Evolutionary conservation across 1,284 basidiomycete genomes (phyloP), one percentile per base, ranked within the genome.

Genomic region (Ganoderma lucidum): DNA sequence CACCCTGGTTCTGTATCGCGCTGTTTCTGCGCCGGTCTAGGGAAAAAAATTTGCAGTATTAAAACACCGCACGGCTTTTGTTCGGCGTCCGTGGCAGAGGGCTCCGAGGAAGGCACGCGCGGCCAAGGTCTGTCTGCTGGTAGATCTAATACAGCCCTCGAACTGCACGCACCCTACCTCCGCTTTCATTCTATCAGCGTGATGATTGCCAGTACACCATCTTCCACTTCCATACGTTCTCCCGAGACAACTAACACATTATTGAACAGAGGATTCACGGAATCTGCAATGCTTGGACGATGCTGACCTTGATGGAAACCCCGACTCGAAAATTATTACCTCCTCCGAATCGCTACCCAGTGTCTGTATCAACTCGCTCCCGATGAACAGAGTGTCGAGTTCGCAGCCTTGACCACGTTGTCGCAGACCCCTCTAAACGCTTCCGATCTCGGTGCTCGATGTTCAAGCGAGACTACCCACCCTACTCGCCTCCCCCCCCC

Each of bases 1-100:
- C 55, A n/a, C 32, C 30, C 55, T 35, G 2, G 17, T 19, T 56
- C 30, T 15, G 2, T 17, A 56, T 3, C 55, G 17, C 10, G 55
- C 55, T 56, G 30, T 56, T 14, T 28, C 48, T 28, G 23, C 12
- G 48, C 48, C 48, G 23, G 23, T 17, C 30, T 19, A 4, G 53
- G 32, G 8, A 35, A 56, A 15, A 8, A 35, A 56, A 15, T 10
- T 56, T 19, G 32, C 30, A 56, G 12, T 19, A 35, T 9, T 19
- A 17, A 55, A 28, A 19, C 12, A 56, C 14, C 19, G 32, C 15
- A 35, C 53, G 56, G 56, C 56, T 39, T 59, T 59, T 39, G 56
- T 23, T 59, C 56, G 56, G 56, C 32, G 56, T 39, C 56, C 56
- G 35, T 59, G 56, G 35, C 53, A 32, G 23, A 30, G 28, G 23